Evolutionary conservation across 2,329 filamentous ascomycete genomes (phyloP).

Genomic region (Thielaviopsis euricoi): DNA sequence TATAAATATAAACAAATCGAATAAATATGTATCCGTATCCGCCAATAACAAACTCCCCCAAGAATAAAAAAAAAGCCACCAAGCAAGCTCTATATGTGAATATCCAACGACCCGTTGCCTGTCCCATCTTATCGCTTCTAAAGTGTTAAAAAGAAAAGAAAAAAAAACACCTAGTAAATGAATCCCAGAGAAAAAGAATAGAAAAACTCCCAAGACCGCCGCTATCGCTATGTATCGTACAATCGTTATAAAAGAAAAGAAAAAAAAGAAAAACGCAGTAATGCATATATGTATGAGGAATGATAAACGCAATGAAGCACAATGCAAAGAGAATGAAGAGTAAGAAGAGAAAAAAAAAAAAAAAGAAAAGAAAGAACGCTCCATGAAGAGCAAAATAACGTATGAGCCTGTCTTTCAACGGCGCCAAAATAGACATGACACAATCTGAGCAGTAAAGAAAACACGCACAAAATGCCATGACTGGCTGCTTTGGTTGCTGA

Average conservation of each 20-base stretch:
- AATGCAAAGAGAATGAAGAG: not conserved
- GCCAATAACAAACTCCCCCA: no score
- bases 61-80: no score
- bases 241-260: not conserved
- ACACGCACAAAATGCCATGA: not conserved
- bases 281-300: not conserved
- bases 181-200: not conserved
- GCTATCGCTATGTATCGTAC: not conserved
- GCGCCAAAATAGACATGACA: not conserved
- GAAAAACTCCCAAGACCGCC: not conserved
- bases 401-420: not conserved
- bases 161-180: not conserved
- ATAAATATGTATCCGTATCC: no score
- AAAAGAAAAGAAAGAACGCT: not conserved
- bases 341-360: not conserved
- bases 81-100: no score
- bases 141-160: not conserved
- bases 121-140: no score
- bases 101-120: no score
- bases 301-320: not conserved
- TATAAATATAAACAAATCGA: no score
- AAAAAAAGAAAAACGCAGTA: not conserved
- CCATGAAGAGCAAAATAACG: not conserved
- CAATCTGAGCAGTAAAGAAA: not conserved
- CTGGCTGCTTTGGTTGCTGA: no score